phyloP scores from a whole-genome alignment of 2,329 filamentous ascomycete species.

The Colletotrichum abscissum region DNA sequence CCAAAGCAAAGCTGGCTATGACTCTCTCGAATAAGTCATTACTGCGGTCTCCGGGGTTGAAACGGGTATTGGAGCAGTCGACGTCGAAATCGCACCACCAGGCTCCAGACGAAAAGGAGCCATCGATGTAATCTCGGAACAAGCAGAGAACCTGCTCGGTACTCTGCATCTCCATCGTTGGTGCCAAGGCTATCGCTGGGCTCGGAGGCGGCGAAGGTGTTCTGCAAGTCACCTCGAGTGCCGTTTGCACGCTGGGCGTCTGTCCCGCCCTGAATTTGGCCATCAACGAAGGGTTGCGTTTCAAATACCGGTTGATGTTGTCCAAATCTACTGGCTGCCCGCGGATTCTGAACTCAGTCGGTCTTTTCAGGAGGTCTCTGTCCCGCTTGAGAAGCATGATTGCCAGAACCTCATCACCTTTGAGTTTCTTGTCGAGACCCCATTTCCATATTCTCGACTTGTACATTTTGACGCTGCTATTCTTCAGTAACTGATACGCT shows the following conservation, averaged over 20 bases:
- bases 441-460: constrained; percentile 56
- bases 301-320: constrained; percentile 53
- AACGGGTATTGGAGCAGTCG: constrained; percentile 40
- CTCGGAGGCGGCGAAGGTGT: constrained; percentile 44
- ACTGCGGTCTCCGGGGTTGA: constrained; percentile 42
- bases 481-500: constrained; percentile 4
- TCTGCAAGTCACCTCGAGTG: constrained; percentile 45
- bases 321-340: constrained; percentile 52
- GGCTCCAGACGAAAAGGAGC: constrained; percentile 41
- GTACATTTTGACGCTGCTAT: constrained; percentile 53
- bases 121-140: constrained; percentile 44
- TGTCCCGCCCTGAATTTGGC: constrained; percentile 45
- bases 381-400: constrained; percentile 51
- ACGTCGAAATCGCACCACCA: constrained; percentile 47
- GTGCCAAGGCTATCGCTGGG: constrained; percentile 37
- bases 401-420: constrained; percentile 52
- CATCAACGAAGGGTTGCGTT: constrained; percentile 50
- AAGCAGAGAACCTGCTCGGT: constrained; percentile 44
- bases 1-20: constrained; percentile 46
- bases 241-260: constrained; percentile 44
- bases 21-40: constrained; percentile 49
- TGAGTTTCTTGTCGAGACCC: constrained; percentile 55
- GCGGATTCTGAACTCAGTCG: constrained; percentile 50
- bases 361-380: constrained; percentile 47
- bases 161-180: constrained; percentile 38